Evolutionary conservation across 768 basidiomycete species (phyloP), one percentile per base, ranked within the genome.

Genomic region (Hygrophorus pudorinus): DNA sequence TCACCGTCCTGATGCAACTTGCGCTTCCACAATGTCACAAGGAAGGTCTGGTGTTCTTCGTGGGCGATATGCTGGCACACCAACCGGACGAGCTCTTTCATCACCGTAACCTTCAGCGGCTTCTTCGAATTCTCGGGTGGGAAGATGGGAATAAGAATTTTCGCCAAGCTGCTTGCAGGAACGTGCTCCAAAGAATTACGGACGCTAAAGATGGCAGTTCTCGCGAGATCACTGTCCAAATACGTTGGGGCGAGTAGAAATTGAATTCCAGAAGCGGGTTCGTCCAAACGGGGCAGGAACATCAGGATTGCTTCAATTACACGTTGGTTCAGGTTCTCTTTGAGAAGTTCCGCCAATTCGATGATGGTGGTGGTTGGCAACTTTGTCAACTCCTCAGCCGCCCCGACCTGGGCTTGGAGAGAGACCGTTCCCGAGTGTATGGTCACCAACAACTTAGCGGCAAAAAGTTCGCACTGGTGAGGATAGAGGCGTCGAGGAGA

Each of bases 281-380:
- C 51, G 44, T 53, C 51, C 37, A 53, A 42, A 38, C 41, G 46
- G 35, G 51, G 51, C 46, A 53, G 28, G 51, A 53, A 53, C 51
- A 53, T 53, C 17, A 53, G 46, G n/a, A 53, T 53, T 14, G 51
- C 51, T 43, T 53, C 51, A 20, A 43, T 40, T 30, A 53, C 43
- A 32, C 51, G 45, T n/a, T 49, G 51, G 43, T 48, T 53, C 33
- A 50, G 42, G 33, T 48, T 34, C 31, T 53, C 46, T 28, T 42
- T 47, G 2, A 53, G 41, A 28, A 53, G 47, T 43, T 38, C 32
- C 18, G 51, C 51, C 21, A 53, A 46, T 46, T 53, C 51, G 42
- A 50, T 49, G 13, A 53, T 46, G 18, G 51, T 50, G 11, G 51
- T 53, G 6, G 51, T 50, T n/a, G 51, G 51, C 30, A 53, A 24